Evolutionary conservation across 2,329 filamentous ascomycete species (phyloP).

Genomic region (Claviceps sp.): DNA sequence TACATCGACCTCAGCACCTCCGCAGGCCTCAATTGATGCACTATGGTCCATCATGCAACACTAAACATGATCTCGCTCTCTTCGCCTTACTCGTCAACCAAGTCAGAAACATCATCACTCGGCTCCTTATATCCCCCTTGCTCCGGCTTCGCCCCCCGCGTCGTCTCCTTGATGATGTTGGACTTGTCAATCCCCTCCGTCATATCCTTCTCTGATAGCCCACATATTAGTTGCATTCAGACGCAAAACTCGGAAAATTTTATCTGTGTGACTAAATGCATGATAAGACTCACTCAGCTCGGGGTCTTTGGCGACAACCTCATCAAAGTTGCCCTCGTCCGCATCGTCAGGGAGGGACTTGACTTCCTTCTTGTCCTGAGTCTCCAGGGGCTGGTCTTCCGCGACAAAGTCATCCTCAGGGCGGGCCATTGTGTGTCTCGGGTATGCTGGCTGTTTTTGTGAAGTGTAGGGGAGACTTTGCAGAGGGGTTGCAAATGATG

Average conservation of each 20-base stretch:
- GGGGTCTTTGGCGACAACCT: conserved; percentile 1
- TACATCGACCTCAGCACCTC: too few species aligned
- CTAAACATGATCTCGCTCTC: too few species aligned
- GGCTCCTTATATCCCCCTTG: conserved; percentile 2
- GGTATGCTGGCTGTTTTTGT: too few species aligned
- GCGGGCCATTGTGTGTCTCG: not conserved
- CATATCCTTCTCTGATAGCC: not conserved
- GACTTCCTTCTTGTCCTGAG: not conserved
- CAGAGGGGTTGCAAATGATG: too few species aligned
- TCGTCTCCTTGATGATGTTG: conserved; percentile 4
- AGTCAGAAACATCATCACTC: conserved; percentile 1
- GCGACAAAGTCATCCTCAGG: conserved; percentile 2
- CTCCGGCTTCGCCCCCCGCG: conserved; percentile 2
- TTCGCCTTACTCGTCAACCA: not conserved
- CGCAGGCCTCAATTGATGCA: too few species aligned
- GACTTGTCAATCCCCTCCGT: conserved; percentile 2
- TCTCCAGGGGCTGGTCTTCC: not conserved
- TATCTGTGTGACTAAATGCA: too few species aligned
- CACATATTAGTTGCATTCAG: too few species aligned
- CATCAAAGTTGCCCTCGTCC: conserved; percentile 1
- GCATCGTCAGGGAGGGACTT: conserved; percentile 5
- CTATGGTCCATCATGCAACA: not conserved
- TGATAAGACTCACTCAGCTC: conserved; percentile 1
- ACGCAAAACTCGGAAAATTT: too few species aligned
- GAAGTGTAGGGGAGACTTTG: too few species aligned